Base-by-base conservation (phyloP, 2,329 filamentous ascomycete genomes). In the Aspergillus novoparasiticus region DNA sequence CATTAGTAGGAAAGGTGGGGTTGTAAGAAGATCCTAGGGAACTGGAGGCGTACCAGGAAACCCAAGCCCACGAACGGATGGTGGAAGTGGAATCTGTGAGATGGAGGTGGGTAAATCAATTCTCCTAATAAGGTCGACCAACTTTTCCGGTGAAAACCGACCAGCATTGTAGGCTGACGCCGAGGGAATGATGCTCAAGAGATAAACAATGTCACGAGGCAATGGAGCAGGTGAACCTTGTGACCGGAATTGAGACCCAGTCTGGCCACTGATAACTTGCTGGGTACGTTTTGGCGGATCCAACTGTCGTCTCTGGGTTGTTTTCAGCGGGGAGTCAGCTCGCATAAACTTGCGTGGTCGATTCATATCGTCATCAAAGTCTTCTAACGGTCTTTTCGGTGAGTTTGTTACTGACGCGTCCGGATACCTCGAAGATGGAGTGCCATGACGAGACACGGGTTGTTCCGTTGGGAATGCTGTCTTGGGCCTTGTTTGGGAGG, bases 271-370 rank as follows among this genome's bases (percentile, higher is more conserved):
- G 54, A 78, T 76, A 21, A 72, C 62, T 32, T 72, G 75, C 39
- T 74, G 74, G 10, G 82, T 80, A 53, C 83, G 80, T 62, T 84
- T 84, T 66, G 92, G 89, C 74, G 95, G 91, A 71, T 95, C 92
- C 26, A 96, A 84, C 41, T 94, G 89, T 61, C 94, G 89, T 30
- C 93, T 92, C 43, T 94, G 93, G 1, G 92, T 92, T 16, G 93
- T 93, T 76, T 98, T 99, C 43, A 98, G 84, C 0, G 96, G 95
- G 6, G 94, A 98, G 61, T 92, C 93, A n/a, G 90, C 94, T 51
- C 96, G 89, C 56, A 90, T 87, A 58, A 97, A 85, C 76, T 98
- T 97, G 69, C 94, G 91, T 1, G 93, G 92, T 23, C 91, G 90
- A 68, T 88, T 88, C 43, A 85, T 81, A 60, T 90, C 88, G 64